Evolutionary conservation across 1,284 basidiomycete genomes (phyloP).

Genomic region (Abortiporus biennis): DNA sequence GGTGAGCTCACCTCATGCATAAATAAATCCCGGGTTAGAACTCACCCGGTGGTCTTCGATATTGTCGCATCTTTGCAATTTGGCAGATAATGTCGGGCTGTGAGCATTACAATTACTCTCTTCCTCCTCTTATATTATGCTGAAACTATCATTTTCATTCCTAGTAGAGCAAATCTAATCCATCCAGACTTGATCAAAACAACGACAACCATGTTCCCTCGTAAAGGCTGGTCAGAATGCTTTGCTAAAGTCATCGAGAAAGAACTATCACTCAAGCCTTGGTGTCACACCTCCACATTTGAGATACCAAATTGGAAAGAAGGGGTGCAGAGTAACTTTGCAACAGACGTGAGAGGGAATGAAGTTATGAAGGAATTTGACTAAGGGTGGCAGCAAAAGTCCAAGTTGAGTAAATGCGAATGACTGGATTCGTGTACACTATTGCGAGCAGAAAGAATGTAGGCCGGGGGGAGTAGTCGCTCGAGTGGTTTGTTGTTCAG

Average conservation of each 20-base stretch:
- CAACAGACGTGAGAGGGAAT: conserved; percentile 41
- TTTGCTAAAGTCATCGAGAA: conserved; percentile 42
- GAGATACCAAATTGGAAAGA: conserved; percentile 40
- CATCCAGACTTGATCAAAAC: conserved; percentile 37
- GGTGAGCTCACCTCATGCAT: conserved; percentile 23
- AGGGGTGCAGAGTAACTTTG: conserved; percentile 41
- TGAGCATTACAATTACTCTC: conserved; percentile 19
- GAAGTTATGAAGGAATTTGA: conserved; percentile 36
- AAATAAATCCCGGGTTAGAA: too few relatives aligned
- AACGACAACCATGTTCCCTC: conserved; percentile 36
- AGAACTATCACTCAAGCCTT: conserved; percentile 42
- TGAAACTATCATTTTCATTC: background rate
- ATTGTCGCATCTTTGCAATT: background rate
- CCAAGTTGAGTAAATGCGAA: too few relatives aligned
- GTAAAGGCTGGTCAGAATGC: conserved; percentile 40
- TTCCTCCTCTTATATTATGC: background rate
- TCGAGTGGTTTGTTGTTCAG: too few relatives aligned
- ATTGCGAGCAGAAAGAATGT: too few relatives aligned
- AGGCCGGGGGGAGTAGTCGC: too few relatives aligned
- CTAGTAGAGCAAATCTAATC: conserved; percentile 38
- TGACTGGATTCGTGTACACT: too few relatives aligned
- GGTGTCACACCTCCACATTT: conserved; percentile 47
- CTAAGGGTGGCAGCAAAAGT: too few relatives aligned
- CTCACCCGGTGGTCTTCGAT: background rate
- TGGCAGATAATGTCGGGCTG: conserved; percentile 41